Evolutionary conservation across 2,329 filamentous ascomycete species (phyloP).

Genomic region (Botrytis tulipae): DNA sequence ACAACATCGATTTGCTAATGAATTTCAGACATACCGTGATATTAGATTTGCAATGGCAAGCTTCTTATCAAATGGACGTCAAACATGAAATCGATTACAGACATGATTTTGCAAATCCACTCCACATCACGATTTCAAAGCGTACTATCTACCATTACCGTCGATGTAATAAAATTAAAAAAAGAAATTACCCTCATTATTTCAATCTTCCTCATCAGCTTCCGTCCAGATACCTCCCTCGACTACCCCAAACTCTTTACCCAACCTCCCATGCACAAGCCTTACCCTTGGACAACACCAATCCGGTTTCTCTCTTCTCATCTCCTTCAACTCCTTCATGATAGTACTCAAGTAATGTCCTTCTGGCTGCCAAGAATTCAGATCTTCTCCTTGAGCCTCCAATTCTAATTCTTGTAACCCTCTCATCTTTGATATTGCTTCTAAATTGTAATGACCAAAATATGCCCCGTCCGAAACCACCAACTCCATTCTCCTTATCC

Average conservation of each 20-base stretch:
- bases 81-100: not conserved
- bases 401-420: conserved; percentile 30
- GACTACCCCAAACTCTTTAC: conserved; percentile 25
- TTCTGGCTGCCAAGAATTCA: conserved; percentile 17
- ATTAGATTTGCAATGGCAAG: not conserved
- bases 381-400: conserved; percentile 8
- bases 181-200: not conserved
- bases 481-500: conserved; percentile 28
- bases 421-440: conserved; percentile 30
- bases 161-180: not conserved
- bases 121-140: not conserved
- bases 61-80: not conserved
- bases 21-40: not conserved
- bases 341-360: conserved; percentile 23
- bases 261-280: conserved; percentile 26
- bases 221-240: conserved; percentile 23
- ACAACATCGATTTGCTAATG: not conserved
- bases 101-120: not conserved
- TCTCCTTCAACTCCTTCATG: conserved; percentile 28
- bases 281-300: conserved; percentile 34
- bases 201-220: conserved; percentile 4
- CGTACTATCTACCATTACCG: not conserved
- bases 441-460: conserved; percentile 35
- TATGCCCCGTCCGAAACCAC: conserved; percentile 32
- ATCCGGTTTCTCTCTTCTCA: conserved; percentile 25